phyloP scores from a whole-genome alignment of 345 rosid species.

The Reutealis trisperma region DNA sequence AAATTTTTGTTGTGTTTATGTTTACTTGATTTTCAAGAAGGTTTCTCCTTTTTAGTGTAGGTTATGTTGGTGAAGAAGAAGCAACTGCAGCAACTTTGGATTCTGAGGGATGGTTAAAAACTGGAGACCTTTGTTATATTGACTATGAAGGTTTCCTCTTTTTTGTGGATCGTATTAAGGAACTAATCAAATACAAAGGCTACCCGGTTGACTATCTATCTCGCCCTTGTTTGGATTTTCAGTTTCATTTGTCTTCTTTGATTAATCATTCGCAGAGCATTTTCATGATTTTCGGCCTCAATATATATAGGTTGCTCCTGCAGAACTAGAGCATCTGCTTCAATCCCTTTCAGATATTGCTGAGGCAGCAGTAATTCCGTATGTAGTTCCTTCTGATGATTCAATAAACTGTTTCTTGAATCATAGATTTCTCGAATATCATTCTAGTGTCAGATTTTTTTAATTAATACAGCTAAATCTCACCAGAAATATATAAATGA shows the following conservation, averaged over 20 bases:
- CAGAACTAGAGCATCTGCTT: conserved; percentile 59
- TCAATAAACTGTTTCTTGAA: neutral
- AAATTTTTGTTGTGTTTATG: neutral
- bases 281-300: neutral
- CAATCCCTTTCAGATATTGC: conserved; percentile 49
- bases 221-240: neutral
- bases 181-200: conserved; percentile 65
- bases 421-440: neutral
- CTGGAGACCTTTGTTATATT: conserved; percentile 66
- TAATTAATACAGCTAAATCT: neutral
- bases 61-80: conserved; percentile 54
- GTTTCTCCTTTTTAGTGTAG: conserved; percentile 26
- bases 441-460: neutral
- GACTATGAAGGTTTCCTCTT: conserved; percentile 59
- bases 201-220: conserved; percentile 46
- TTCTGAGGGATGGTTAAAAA: conserved; percentile 63
- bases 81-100: conserved; percentile 50
- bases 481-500: neutral
- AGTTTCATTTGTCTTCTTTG: neutral
- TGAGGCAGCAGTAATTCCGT: conserved; percentile 65
- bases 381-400: conserved; percentile 9
- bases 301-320: conserved; percentile 52
- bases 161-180: conserved; percentile 58
- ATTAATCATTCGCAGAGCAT: neutral
- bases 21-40: neutral